A percentile compares a stretch with the other conserved stretches of the same genome.
Evolutionary conservation across 2,329 filamentous ascomycete genomes (phyloP).

Genomic region (Cryphonectria japonica): DNA sequence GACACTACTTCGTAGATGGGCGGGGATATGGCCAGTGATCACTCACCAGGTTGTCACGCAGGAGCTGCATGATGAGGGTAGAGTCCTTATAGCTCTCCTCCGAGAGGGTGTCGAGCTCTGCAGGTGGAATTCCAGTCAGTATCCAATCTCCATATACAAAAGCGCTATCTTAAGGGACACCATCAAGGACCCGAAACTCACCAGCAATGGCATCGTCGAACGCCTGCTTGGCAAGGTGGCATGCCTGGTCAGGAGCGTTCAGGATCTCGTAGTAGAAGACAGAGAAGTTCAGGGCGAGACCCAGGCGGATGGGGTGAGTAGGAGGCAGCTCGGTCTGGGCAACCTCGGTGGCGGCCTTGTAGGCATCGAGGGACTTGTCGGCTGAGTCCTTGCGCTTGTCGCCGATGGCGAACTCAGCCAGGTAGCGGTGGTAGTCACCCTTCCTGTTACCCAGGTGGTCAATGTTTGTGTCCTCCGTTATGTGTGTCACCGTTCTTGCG

Average conservation of each 20-base stretch:
- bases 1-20: neutral
- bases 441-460: conserved; percentile 66
- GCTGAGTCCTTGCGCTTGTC: conserved; percentile 95
- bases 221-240: conserved; percentile 94
- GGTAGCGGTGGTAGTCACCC: conserved; percentile 99
- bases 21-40: neutral
- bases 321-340: conserved; percentile 87
- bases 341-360: conserved; percentile 92
- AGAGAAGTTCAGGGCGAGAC: conserved; percentile 93
- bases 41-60: conserved; percentile 91
- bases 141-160: neutral
- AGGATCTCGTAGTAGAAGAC: conserved; percentile 99
- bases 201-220: conserved; percentile 95
- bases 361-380: conserved; percentile 93
- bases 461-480: conserved; percentile 21
- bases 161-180: neutral
- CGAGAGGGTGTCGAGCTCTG: conserved; percentile 93
- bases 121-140: conserved; percentile 20
- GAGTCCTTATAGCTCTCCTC: conserved; percentile 99
- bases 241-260: conserved; percentile 97
- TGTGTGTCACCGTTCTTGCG: neutral
- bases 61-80: conserved; percentile 97
- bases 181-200: conserved; percentile 36
- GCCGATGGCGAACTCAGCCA: conserved; percentile 93
- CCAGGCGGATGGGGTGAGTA: conserved; percentile 91